Evolutionary conservation across 306 rosid species (phyloP).

Genomic region (Lathyrus tuberosus): DNA sequence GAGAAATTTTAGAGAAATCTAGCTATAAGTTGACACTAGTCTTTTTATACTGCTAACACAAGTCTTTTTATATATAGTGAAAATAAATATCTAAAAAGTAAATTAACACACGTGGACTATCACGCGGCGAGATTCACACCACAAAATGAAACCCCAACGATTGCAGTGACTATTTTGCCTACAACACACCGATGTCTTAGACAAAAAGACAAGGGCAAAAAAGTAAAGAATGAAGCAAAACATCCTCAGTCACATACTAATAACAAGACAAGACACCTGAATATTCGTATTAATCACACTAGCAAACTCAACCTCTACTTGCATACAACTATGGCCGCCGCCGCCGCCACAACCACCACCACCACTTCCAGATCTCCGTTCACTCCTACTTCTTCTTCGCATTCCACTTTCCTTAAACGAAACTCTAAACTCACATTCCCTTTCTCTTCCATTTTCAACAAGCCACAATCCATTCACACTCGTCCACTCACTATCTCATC

Average conservation of each 20-base stretch:
- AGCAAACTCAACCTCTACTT: not conserved
- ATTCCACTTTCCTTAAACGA: slow-evolving; percentile 20
- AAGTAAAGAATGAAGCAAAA: not conserved
- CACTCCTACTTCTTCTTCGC: slow-evolving; percentile 15
- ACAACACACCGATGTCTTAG: not conserved
- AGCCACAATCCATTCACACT: slow-evolving; percentile 20
- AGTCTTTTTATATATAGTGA: too few species aligned
- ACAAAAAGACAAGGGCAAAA: not conserved
- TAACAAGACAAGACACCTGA: not conserved
- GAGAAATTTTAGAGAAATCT: too few species aligned
- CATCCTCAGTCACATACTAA: not conserved
- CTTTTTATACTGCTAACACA: too few species aligned
- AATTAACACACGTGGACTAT: not conserved
- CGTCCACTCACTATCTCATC: slow-evolving; percentile 39
- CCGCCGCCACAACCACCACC: slow-evolving; percentile 39
- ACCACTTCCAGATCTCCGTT: slow-evolving; percentile 41
- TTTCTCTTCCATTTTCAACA: slow-evolving; percentile 34
- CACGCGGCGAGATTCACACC: not conserved
- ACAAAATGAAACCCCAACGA: not conserved
- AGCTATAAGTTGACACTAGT: too few species aligned
- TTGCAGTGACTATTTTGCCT: not conserved
- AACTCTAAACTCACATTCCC: slow-evolving; percentile 39
- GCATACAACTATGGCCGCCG: slow-evolving; percentile 50
- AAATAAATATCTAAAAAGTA: too few species aligned
- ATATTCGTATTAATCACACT: not conserved